A percentile compares a stretch with the other conserved stretches of the same genome.
These are phyloP conservation scores for Marsdenia floribunda DNA, from an alignment of 257 asterid genomes.

Conservation along the genomic window DNA sequence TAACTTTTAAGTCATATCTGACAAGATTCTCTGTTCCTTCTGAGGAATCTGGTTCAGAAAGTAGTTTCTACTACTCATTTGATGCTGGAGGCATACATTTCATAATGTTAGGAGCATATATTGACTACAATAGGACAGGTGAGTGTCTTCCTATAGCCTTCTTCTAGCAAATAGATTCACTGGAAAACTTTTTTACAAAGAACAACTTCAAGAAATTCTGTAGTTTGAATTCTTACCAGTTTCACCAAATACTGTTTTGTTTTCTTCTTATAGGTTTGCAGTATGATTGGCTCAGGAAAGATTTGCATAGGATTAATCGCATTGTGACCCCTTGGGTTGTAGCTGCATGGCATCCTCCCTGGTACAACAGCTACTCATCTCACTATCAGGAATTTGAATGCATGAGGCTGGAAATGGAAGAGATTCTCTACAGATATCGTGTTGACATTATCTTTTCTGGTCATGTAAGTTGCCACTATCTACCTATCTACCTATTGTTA, in stretches of 20 bases:
- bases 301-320: conserved; percentile 50
- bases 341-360: conserved; percentile 86
- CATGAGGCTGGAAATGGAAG: conserved; percentile 87
- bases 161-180: background rate
- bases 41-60: conserved; percentile 62
- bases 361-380: conserved; percentile 84
- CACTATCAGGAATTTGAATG: conserved; percentile 91
- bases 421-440: conserved; percentile 43
- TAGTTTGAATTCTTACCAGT: background rate
- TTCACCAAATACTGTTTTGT: conserved; percentile 1
- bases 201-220: background rate
- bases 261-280: conserved; percentile 45
- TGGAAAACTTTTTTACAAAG: background rate
- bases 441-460: conserved; percentile 78
- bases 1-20: conserved; percentile 50
- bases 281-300: conserved; percentile 67
- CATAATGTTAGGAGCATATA: conserved; percentile 78
- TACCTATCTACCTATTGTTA: background rate
- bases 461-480: conserved; percentile 46
- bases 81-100: conserved; percentile 81
- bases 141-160: conserved; percentile 2
- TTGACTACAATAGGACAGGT: conserved; percentile 68
- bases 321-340: conserved; percentile 70
- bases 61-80: conserved; percentile 71
- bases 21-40: conserved; percentile 75